These are phyloP conservation scores for Chrysosporium keratinophilum DNA, from an alignment of 2,329 filamentous ascomycete species.

Conservation along the genomic window DNA sequence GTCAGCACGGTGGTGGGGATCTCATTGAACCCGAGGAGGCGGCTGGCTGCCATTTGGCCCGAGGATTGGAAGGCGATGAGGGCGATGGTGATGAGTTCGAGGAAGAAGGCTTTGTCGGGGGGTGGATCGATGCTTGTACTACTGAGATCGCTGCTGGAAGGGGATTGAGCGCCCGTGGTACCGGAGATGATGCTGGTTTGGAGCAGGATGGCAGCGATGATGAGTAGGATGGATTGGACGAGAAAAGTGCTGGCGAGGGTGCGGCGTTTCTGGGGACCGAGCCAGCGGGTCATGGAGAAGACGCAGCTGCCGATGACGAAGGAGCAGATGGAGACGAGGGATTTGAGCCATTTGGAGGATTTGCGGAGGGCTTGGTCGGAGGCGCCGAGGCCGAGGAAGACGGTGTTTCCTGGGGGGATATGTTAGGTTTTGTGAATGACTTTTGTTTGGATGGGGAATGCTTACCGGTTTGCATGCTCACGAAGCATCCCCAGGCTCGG, in stretches of 20 bases:
- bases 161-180: constrained; percentile 21
- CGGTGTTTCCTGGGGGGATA: constrained; percentile 34
- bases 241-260: constrained; percentile 35
- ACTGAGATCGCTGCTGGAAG: constrained; percentile 14
- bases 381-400: constrained; percentile 39
- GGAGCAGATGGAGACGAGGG: constrained; percentile 32
- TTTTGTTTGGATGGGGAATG: neutral
- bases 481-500: constrained; percentile 40
- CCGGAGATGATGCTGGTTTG: constrained; percentile 27
- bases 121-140: neutral
- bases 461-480: constrained; percentile 41
- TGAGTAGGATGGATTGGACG: constrained; percentile 30
- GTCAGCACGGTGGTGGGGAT: constrained; percentile 40
- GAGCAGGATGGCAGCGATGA: constrained; percentile 34
- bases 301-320: constrained; percentile 36
- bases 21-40: constrained; percentile 34
- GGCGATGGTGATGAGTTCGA: constrained; percentile 35
- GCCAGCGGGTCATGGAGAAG: constrained; percentile 32
- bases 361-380: constrained; percentile 31
- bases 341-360: constrained; percentile 37
- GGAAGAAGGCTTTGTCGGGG: constrained; percentile 20
- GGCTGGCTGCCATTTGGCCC: constrained; percentile 35
- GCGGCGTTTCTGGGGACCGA: constrained; percentile 27
- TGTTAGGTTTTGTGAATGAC: neutral
- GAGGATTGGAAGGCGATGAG: constrained; percentile 38